Evolutionary conservation across 768 basidiomycete species (phyloP).

Genomic region (Stropharia rugosoannulata): DNA sequence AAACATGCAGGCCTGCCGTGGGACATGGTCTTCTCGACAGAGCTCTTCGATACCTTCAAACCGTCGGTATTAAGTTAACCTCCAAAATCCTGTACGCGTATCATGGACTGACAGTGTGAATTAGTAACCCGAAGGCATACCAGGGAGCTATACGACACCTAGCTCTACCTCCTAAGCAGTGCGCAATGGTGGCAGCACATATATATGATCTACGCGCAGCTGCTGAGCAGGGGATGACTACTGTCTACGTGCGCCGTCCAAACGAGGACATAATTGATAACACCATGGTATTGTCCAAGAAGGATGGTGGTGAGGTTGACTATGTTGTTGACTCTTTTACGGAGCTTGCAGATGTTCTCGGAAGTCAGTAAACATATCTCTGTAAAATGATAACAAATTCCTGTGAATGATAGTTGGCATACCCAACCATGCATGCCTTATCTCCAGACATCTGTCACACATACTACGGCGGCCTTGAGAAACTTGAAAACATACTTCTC

Average conservation of each 20-base stretch:
- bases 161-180: constrained; percentile 42
- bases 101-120: neutral
- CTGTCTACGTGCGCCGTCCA: constrained; percentile 55
- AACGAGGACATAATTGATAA: constrained; percentile 36
- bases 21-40: constrained; percentile 62
- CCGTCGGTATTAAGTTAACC: constrained; percentile 36
- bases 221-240: constrained; percentile 49
- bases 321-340: constrained; percentile 49
- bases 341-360: constrained; percentile 39
- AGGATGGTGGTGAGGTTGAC: constrained; percentile 60
- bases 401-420: too few species aligned
- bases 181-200: constrained; percentile 70
- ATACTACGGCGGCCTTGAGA: too few species aligned
- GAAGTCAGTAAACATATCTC: too few species aligned
- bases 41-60: constrained; percentile 63
- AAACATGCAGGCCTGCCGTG: constrained; percentile 63
- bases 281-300: constrained; percentile 38
- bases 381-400: too few species aligned
- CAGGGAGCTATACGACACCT: constrained; percentile 49
- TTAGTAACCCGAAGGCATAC: constrained; percentile 53
- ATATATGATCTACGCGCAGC: constrained; percentile 56
- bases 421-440: too few species aligned
- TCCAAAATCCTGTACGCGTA: neutral
- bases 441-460: too few species aligned
- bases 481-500: too few species aligned